Evolutionary conservation across 305 asterid species (phyloP), one percentile per base, ranked within the genome.

Genomic region (Solanum hybrid): DNA sequence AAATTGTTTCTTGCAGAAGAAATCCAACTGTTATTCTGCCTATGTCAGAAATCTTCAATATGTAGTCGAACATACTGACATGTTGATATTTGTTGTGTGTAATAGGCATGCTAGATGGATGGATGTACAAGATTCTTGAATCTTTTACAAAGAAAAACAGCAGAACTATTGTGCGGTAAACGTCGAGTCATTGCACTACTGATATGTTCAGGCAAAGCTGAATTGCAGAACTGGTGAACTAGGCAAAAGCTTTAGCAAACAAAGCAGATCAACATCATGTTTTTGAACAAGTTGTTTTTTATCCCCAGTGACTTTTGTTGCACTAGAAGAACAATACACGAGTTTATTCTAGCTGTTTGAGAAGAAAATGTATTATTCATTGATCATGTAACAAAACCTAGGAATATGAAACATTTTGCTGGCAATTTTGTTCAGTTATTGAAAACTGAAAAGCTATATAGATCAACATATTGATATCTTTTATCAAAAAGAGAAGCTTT

Each of bases 51-150:
- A 29, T 29, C 40, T 45, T 84, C 73, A 45, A 10, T 32, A 82
- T 82, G 37, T 81, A 27, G 72, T 17, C 73, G 22, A 45, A 29
- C 27, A 45, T 31, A 45, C 72, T 45, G 73, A 82, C 40, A 45
- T 45, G 19, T 31, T 45, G 38, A 9, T 80, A 45, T 10, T 71
- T 31, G 32, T 6, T 45, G 69, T 85, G 27, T 87, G 40, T 86
- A 87, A 79, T 96, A 97, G 99, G 99, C 79, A 94, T 97, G 99
- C 95, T 97, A 78, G 99, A 95, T 92, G 94, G 94, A 95, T 97
- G 99, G 99, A 95, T 95, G 98, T 93, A 90, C 93, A 94, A 96
- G 90, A 86, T 95, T 89, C 88, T 96, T 82, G 99, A 95, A 92
- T 92, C 95, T 60, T 22, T 95, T 90, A 91, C 95, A 60, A 94